Base-by-base conservation (phyloP, 345 rosid genomes). In the Viola odorata region DNA sequence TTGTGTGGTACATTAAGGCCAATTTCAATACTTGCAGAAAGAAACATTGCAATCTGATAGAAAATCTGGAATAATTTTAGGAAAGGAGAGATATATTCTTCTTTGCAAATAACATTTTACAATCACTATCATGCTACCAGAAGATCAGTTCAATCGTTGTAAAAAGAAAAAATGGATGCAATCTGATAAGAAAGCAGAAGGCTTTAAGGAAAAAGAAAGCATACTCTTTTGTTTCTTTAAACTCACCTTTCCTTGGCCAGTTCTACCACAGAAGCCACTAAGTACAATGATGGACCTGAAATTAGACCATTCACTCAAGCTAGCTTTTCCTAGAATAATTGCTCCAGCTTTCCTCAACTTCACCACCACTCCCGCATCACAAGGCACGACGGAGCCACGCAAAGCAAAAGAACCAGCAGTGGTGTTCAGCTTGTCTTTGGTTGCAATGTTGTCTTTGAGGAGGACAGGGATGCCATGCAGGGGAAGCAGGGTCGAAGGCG, bases 361-460 rank as follows among this genome's bases (percentile, higher is more conserved):
- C 41, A 40, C 67, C n/a, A 83, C 96, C 17, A 81, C 91, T 5
- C 81, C 79, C 0, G 98, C 87, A 65, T 88, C 85, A 9, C 82
- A 71, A 4, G 82, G 69, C 61, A 88, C 90, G 0, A 83, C 66
- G 0, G 88, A 91, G 11, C 96, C 77, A 3, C 84, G 68, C 69
- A 88, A 72, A 0, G 95, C 87, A 5, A 81, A 75, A 0, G 90
- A 88, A 8, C 91, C 94, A n/a, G 88, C 87, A 0, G 91, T 83
- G 3, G 91, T 88, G 75, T 82, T 86, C 69, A 88, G 69, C 74
- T 70, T 75, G 41, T 84, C 88, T 47, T 82, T 81, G 37, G 95
- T 83, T 10, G 73, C 90, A 8, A 86, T 83, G 40, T 64, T 80
- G 37, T 91, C 95, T 73, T 91, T 88, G 60, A 88, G 78, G 23